A percentile compares a stretch with the other conserved stretches of the same genome.
Conservation (phyloP, 2,329 filamentous ascomycete genomes). For the Allantophomopsis cytisporea region DNA sequence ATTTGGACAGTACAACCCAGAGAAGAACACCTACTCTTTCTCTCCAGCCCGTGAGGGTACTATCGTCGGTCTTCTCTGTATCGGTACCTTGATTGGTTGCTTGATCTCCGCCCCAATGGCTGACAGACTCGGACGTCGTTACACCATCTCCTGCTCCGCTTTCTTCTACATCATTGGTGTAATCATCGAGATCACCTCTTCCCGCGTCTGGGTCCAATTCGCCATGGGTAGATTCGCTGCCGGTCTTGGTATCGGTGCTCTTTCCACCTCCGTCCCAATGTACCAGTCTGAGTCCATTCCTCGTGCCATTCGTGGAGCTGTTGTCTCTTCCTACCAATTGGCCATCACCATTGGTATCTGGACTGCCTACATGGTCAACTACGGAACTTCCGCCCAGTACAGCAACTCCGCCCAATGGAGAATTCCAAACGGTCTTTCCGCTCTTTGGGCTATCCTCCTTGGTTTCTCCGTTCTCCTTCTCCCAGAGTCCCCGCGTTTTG, state of each 20-base stretch:
- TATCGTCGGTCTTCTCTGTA: conserved; percentile 47
- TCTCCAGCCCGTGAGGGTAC: conserved; percentile 45
- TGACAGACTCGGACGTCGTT: conserved; percentile 45
- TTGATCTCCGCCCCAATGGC: conserved; percentile 44
- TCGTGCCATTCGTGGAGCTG: conserved; percentile 46
- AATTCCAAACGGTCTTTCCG: conserved; percentile 43
- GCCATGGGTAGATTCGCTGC: conserved; percentile 52
- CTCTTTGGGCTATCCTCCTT: conserved; percentile 38
- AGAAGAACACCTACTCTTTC: conserved; percentile 27
- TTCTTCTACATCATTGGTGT: conserved; percentile 52
- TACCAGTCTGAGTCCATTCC: conserved; percentile 56
- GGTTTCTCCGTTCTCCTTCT: conserved; percentile 35
- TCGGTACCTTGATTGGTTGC: conserved; percentile 45
- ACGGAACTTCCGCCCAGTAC: conserved; percentile 34
- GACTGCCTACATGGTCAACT: conserved; percentile 44
- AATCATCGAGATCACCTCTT: conserved; percentile 47
- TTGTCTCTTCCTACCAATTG: conserved; percentile 53
- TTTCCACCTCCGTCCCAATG: conserved; percentile 53
- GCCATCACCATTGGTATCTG: conserved; percentile 58
- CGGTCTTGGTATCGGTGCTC: conserved; percentile 49
- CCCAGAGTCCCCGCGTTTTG: conserved; percentile 39
- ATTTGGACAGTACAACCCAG: conserved; percentile 25
- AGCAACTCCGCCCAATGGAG: conserved; percentile 41
- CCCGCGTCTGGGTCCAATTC: conserved; percentile 45
- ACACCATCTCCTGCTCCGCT: conserved; percentile 47